Percentiles rank a stretch among this genome's conserved stretches.
phyloP scores from a whole-genome alignment of 2,329 filamentous ascomycete species.

The Fusarium beomiforme region DNA sequence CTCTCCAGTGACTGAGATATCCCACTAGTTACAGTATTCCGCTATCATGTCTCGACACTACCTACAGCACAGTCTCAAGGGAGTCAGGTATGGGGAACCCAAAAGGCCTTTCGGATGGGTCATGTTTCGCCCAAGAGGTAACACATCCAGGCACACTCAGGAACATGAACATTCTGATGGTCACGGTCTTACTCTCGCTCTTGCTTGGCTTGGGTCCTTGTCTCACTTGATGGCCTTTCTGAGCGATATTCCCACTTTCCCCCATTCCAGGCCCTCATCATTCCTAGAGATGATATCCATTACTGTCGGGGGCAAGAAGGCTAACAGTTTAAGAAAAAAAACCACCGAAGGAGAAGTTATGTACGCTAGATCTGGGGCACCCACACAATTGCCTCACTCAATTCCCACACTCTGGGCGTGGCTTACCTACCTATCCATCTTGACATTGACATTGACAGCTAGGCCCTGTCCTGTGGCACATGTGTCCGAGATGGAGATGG shows the following conservation, averaged over 20 bases:
- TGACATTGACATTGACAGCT: slow-evolving; percentile 17
- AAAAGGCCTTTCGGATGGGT: slow-evolving; percentile 18
- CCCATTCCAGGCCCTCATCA: slow-evolving; percentile 41
- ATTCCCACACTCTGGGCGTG: slow-evolving; percentile 1
- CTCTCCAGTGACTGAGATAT: neutral
- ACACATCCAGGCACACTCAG: slow-evolving; percentile 32
- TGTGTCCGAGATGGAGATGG: slow-evolving; percentile 4
- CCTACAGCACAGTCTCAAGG: slow-evolving; percentile 12
- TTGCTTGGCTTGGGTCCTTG: slow-evolving; percentile 19
- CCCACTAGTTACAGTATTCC: neutral
- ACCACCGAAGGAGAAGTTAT: neutral
- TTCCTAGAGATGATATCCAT: slow-evolving; percentile 38
- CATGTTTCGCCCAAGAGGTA: slow-evolving; percentile 23
- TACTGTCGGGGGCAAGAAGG: slow-evolving; percentile 36
- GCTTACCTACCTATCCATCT: neutral
- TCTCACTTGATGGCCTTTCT: slow-evolving; percentile 35
- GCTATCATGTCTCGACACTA: slow-evolving; percentile 3
- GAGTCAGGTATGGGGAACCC: slow-evolving; percentile 23
- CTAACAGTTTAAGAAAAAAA: slow-evolving; percentile 7
- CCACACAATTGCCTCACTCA: slow-evolving; percentile 11
- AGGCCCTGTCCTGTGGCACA: neutral
- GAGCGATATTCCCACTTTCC: slow-evolving; percentile 38
- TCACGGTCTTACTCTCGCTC: slow-evolving; percentile 13
- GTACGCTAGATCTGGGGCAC: slow-evolving; percentile 10
- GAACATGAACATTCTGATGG: slow-evolving; percentile 28